These are phyloP conservation scores for Calonectria honghensis DNA, from an alignment of 2,329 filamentous ascomycete genomes.

Conservation along the genomic window DNA sequence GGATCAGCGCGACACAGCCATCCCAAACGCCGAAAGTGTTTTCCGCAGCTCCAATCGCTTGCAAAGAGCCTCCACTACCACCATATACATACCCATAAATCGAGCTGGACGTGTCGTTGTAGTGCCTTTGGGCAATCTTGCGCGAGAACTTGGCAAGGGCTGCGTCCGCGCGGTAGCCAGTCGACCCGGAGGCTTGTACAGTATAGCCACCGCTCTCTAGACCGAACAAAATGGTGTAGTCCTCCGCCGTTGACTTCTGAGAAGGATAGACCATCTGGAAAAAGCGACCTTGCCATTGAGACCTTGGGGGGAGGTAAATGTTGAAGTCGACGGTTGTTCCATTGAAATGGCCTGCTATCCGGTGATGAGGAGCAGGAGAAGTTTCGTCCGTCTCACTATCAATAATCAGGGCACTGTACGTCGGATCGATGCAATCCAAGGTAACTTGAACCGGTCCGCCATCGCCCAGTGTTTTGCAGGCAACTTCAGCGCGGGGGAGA, in stretches of 20 bases:
- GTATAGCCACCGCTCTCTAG: slow-evolving; percentile 48
- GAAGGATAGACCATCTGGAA: slow-evolving; percentile 49
- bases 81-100: slow-evolving; percentile 52
- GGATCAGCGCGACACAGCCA: slow-evolving; percentile 47
- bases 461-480: not conserved
- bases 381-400: slow-evolving; percentile 37
- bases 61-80: slow-evolving; percentile 50
- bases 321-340: slow-evolving; percentile 48
- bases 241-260: slow-evolving; percentile 39
- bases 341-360: slow-evolving; percentile 44
- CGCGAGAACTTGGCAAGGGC: slow-evolving; percentile 48
- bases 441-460: slow-evolving; percentile 27
- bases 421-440: slow-evolving; percentile 39
- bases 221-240: slow-evolving; percentile 43
- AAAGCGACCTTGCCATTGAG: slow-evolving; percentile 44
- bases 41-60: slow-evolving; percentile 47
- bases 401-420: slow-evolving; percentile 39
- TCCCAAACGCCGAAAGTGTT: slow-evolving; percentile 50
- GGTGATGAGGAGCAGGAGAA: slow-evolving; percentile 39
- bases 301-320: slow-evolving; percentile 48
- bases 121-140: slow-evolving; percentile 42
- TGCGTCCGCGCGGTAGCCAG: slow-evolving; percentile 50
- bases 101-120: slow-evolving; percentile 7
- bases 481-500: not conserved
- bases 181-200: slow-evolving; percentile 40